Base-by-base conservation (phyloP, 2,329 filamentous ascomycete genomes). In the Ceratocystiopsis sp. region DNA sequence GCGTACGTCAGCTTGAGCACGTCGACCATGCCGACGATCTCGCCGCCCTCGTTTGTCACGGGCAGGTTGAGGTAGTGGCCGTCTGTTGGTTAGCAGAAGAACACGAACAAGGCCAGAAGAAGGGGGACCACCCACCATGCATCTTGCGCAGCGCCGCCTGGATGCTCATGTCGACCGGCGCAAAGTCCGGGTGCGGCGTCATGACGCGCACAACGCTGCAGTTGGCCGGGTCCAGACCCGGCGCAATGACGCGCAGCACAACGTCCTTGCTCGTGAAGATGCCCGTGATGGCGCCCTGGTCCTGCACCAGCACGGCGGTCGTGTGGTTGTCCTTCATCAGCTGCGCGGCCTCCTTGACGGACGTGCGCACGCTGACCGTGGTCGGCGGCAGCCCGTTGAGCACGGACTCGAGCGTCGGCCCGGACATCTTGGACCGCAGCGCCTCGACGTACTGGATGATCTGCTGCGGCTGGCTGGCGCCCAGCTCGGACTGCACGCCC, bases 211-310 rank as follows among this genome's bases (percentile, higher is more conserved):
- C 89, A 48, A 98, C 91, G 59, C 89, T 96, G 72, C 91, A 98
- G 56, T 81, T 96, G 47, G 78, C 73, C 38, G 91, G 91, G 60
- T 98, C 91, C 46, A 98, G 72, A 16, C 91, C 91, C 41, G 91
- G 91, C 43, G 91, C 91, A 64, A 98, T 98, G 47, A 98, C 91
- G 61, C 91, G 85, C 46, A 98, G 73, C 46, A 98, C 91, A 41
- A 98, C 89, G 64, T 98, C 91, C 67, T 98, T 98, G 68, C 91
- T 96, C 46, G 91, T 98, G 60, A 98, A 98, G 58, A 98, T 98
- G 64, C 91, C 91, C 43, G 91, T 98, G 57, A 98, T 96, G 37
- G 86, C 84, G 43, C 89, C 87, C 61, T 94, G 85, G 59, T 98
- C 91, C 63, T 95, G 87, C 15, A 98, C 91, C 45, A 98, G 68